phyloP scores from a whole-genome alignment of 2,329 filamentous ascomycete genomes.

The Dichotomopilus funicola region DNA sequence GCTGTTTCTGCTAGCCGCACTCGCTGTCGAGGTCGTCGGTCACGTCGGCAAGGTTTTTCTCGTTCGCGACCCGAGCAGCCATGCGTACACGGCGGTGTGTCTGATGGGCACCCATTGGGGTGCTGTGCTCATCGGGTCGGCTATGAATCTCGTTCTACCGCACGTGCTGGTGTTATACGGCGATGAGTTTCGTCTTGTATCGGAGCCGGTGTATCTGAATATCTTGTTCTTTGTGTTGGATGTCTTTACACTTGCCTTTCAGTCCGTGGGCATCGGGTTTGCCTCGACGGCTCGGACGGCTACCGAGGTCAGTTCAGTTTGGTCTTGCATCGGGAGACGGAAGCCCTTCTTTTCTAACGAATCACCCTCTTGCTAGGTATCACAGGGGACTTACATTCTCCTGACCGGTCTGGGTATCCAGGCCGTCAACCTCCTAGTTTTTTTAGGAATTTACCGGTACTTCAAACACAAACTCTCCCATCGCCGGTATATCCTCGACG shows the following conservation, averaged over 20 bases:
- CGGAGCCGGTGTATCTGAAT: constrained; percentile 30
- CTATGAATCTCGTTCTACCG: constrained; percentile 40
- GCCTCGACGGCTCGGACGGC: constrained; percentile 30
- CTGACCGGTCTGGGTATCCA: constrained; percentile 42
- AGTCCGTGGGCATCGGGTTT: constrained; percentile 35
- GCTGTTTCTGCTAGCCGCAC: constrained; percentile 33
- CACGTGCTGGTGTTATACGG: constrained; percentile 43
- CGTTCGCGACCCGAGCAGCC: constrained; percentile 28
- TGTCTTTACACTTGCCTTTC: constrained; percentile 30
- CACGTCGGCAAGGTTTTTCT: constrained; percentile 43
- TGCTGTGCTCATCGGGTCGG: constrained; percentile 39
- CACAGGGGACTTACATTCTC: constrained; percentile 34
- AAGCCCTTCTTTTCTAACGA: constrained; percentile 7
- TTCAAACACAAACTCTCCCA: constrained; percentile 36
- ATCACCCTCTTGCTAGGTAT: constrained; percentile 21
- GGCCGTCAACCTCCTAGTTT: constrained; percentile 34
- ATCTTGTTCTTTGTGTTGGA: constrained; percentile 31
- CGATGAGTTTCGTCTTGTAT: constrained; percentile 32
- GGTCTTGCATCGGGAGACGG: constrained; percentile 1
- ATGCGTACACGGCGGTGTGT: constrained; percentile 37
- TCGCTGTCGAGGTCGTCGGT: constrained; percentile 39
- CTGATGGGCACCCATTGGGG: constrained; percentile 43
- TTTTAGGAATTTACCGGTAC: constrained; percentile 34
- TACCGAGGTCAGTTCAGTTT: constrained; percentile 28
- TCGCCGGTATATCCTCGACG: constrained; percentile 34